Evolutionary conservation across 2,329 filamentous ascomycete genomes (phyloP), one percentile per base, ranked within the genome.

Genomic region (Xylogone sp.): DNA sequence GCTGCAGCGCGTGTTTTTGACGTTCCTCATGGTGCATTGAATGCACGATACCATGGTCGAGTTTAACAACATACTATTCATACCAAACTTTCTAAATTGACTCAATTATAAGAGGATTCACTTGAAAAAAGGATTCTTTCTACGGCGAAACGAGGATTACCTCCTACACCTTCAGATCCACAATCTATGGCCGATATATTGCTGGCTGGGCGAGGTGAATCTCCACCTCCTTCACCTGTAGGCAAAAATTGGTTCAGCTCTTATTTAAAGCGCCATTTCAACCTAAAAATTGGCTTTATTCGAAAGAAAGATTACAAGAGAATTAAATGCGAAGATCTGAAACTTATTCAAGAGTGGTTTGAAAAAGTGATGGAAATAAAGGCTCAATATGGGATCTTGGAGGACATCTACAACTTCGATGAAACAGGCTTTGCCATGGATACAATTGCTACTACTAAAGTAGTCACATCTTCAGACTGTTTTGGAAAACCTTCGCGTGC

Each of bases 361-460:
- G n/a, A n/a, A n/a, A n/a, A n/a, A n/a, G n/a, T n/a, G n/a, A n/a
- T 59, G n/a, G 52, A 57, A 52, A 56, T 52, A 34, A 53, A 42
- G 22, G 49, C n/a, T 10, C 55, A 58, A 52, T 59, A 58, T 42
- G 31, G 53, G 12, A 46, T 60, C 44, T 21, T 46, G 7, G 56
- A 47, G n/a, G 53, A 60, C 42, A 51, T 57, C 46, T 58, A 59
- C 29, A 59, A 57, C 53, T 60, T 61, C 29, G 54, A 63, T 50
- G 52, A 62, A 42, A 59, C 53, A 22, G 56, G 60, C 39, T 62
- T 64, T 51, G 16, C 46, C 43, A 60, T 64, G 29, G 55, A 60
- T n/a, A 45, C 54, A 4, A 58, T 59, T 21, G 27, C 24, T n/a
- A 55, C 49, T 34, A 53, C 42, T 22, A 61, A 49, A 42, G 59